Base-by-base conservation (phyloP, 2,329 filamentous ascomycete species). In the Drechslerella coelobrocha region DNA sequence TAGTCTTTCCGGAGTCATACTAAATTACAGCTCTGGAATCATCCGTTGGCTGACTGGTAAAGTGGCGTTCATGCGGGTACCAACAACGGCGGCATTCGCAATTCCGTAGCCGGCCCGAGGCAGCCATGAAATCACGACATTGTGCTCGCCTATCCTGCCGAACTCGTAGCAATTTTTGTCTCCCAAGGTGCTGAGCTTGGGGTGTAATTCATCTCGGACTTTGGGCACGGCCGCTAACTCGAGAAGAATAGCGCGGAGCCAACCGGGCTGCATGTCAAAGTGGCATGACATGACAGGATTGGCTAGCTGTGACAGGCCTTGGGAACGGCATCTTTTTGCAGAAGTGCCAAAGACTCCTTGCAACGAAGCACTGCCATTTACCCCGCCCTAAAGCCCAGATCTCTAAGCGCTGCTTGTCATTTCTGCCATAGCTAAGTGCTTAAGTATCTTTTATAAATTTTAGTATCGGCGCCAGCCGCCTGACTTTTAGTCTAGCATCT, bases 1-100 rank as follows among this genome's bases (percentile, higher is more conserved):
- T n/a, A n/a, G 45, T 9, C 26, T 60, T 60, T n/a, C 56, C 56
- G 19, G 52, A 60, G 19, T 60, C 56, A 24, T 60, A 52, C n/a
- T 60, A 47, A n/a, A n/a, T n/a, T n/a, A n/a, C n/a, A n/a, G 45
- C 5, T 47, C 56, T n/a, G 52, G 45, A 43, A 60, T 41, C 14
- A 60, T 41, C 7, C 45, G 31, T 17, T 51, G 52, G 17, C 45
- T 29, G 21, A 2, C n/a, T 26, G 3, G 17, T 27, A 29, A 60
- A 60, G 1, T 23, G 0, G 23, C 9, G 21, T 17, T n/a, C 56
- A 60, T 60, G 8, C 31, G 43, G 5, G 56, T 52, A 21, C 45
- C 56, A 24, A 43, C 56, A 19, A 52, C 19, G 17, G 23, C 45
- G 1, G 56, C 56, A 5, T 19, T 29, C 2, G 7, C 21, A 14